Conservation (phyloP, 23 red algal species). For the Gracilaria domingensis region DNA sequence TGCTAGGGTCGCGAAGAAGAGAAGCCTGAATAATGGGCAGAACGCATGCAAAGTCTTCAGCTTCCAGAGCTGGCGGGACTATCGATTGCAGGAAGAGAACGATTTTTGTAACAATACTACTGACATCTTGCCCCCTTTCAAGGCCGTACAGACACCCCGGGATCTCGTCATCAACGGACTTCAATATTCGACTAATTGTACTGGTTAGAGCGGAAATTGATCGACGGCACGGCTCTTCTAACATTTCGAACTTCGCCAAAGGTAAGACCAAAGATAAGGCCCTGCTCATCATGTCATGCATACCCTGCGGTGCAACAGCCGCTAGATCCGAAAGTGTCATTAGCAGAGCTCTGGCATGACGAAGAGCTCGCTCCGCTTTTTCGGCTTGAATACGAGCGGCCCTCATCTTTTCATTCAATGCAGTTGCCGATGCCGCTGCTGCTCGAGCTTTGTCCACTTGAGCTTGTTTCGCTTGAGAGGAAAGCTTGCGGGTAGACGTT, state of each 20-base stretch:
- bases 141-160: constrained; percentile 29
- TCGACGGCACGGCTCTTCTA: constrained; percentile 54
- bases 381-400: constrained; percentile 33
- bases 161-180: constrained; percentile 33
- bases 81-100: constrained; percentile 22
- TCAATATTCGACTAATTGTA: neutral
- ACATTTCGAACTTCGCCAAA: constrained; percentile 19
- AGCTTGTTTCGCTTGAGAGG: constrained; percentile 51
- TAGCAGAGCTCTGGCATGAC: neutral
- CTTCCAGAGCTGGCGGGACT: constrained; percentile 47
- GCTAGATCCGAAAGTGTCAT: constrained; percentile 9
- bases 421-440: constrained; percentile 56
- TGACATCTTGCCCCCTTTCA: constrained; percentile 35
- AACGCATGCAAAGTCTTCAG: constrained; percentile 73
- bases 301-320: constrained; percentile 41
- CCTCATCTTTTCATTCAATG: constrained; percentile 45
- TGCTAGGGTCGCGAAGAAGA: constrained; percentile 42
- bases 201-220: constrained; percentile 14
- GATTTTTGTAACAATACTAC: constrained; percentile 19
- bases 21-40: constrained; percentile 59
- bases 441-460: constrained; percentile 38
- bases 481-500: constrained; percentile 29
- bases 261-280: constrained; percentile 64
- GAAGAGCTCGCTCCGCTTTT: constrained; percentile 27
- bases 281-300: constrained; percentile 29